Evolutionary conservation across 2,329 filamentous ascomycete species (phyloP).

Genomic region (Hysterium pulicare): DNA sequence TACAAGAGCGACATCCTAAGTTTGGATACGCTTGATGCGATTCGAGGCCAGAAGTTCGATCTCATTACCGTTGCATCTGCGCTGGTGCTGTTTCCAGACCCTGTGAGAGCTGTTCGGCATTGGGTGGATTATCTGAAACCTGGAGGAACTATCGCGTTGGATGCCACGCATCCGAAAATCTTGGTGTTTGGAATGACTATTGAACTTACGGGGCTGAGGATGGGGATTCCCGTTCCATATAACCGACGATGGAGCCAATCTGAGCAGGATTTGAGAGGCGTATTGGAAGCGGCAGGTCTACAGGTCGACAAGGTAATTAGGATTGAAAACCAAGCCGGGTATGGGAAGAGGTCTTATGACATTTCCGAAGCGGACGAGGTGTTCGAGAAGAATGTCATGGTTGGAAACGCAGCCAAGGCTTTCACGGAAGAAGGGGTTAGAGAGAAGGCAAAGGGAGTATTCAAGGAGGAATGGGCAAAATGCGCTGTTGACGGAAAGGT

Average conservation of each 20-base stretch:
- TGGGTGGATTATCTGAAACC: constrained; percentile 41
- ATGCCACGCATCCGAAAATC: constrained; percentile 39
- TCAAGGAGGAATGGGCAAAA: constrained; percentile 38
- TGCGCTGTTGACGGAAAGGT: constrained; percentile 36
- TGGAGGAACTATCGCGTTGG: constrained; percentile 38
- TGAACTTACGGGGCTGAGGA: constrained; percentile 32
- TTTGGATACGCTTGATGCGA: constrained; percentile 22
- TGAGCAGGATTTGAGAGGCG: constrained; percentile 25
- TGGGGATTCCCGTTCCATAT: constrained; percentile 34
- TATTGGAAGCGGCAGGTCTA: constrained; percentile 36
- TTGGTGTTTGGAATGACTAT: constrained; percentile 36
- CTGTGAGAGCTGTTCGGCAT: constrained; percentile 32
- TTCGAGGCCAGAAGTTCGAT: constrained; percentile 27
- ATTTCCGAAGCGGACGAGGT: constrained; percentile 31
- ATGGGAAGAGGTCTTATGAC: constrained; percentile 24
- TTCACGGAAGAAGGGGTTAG: constrained; percentile 30
- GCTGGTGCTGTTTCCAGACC: constrained; percentile 40
- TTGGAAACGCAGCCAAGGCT: constrained; percentile 19
- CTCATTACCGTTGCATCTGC: constrained; percentile 41
- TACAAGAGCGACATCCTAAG: constrained; percentile 37
- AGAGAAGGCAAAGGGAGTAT: constrained; percentile 30
- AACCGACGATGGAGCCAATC: constrained; percentile 35
- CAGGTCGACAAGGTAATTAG: constrained; percentile 27
- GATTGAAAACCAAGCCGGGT: constrained; percentile 33
- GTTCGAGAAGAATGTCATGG: constrained; percentile 34